phyloP scores from a whole-genome alignment of 2,329 filamentous ascomycete genomes.

The Penicillium sp. region DNA sequence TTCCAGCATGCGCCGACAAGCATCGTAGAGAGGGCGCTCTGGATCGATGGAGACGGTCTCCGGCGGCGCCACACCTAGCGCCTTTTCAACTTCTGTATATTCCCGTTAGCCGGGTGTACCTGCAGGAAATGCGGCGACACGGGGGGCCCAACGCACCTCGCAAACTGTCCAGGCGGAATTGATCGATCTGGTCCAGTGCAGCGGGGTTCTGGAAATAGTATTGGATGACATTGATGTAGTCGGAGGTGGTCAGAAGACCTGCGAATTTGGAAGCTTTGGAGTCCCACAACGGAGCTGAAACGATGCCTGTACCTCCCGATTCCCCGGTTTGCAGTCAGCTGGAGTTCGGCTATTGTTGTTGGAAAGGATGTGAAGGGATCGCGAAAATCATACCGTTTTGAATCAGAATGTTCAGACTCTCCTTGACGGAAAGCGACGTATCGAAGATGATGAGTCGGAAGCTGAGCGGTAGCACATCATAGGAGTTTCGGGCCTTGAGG shows the following conservation, averaged over 20 bases:
- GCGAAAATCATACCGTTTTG: conserved; percentile 71
- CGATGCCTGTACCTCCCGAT: conserved; percentile 67
- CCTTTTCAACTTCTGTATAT: conserved; percentile 83
- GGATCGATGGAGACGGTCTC: conserved; percentile 97
- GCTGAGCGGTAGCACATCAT: conserved; percentile 93
- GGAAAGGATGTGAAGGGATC: background rate
- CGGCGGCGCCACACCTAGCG: conserved; percentile 83
- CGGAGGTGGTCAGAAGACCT: conserved; percentile 88
- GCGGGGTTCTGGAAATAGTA: conserved; percentile 98
- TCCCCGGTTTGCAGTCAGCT: conserved; percentile 20
- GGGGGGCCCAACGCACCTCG: conserved; percentile 62
- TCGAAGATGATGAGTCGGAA: conserved; percentile 96
- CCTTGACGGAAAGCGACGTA: conserved; percentile 91
- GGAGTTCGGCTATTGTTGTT: conserved; percentile 1
- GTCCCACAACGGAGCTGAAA: conserved; percentile 96
- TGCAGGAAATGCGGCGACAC: background rate
- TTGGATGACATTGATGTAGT: conserved; percentile 98
- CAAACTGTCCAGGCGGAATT: conserved; percentile 88
- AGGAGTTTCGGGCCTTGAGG: conserved; percentile 91
- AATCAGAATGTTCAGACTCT: conserved; percentile 90
- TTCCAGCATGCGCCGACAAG: conserved; percentile 88
- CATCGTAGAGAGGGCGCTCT: conserved; percentile 86
- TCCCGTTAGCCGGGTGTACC: conserved; percentile 7
- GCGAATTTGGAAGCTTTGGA: conserved; percentile 90
- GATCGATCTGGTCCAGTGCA: conserved; percentile 82